These are phyloP conservation scores for Neohortaea acidophila DNA, from an alignment of 495 filamentous ascomycete genomes.

Conservation along the genomic window DNA sequence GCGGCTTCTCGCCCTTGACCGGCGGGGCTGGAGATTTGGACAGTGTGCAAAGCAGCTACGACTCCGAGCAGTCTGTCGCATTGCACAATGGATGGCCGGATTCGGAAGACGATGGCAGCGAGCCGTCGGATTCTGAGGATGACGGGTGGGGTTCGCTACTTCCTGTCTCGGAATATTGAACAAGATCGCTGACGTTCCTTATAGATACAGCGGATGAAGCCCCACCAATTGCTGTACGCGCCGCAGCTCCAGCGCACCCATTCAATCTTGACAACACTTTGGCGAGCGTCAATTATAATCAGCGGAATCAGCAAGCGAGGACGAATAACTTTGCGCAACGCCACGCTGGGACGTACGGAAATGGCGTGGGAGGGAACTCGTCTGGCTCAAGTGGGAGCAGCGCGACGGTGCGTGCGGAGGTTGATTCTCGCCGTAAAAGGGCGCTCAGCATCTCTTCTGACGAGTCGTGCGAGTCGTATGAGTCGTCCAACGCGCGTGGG, in stretches of 20 bases:
- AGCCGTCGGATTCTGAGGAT: background rate
- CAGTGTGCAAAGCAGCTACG: background rate
- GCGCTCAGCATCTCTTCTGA: background rate
- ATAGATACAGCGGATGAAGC: background rate
- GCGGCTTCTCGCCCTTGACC: constrained; percentile 9
- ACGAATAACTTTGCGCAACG: background rate
- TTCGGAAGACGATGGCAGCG: background rate
- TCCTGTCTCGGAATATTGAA: background rate
- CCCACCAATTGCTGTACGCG: background rate
- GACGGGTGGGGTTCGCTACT: constrained; percentile 9
- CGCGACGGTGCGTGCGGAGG: background rate
- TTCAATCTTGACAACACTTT: constrained; percentile 16
- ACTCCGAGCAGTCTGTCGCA: background rate
- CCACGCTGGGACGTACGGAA: background rate
- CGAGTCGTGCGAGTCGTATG: background rate
- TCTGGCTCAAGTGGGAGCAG: constrained; percentile 1
- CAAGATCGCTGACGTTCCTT: background rate
- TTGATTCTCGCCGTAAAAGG: background rate
- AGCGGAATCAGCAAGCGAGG: background rate
- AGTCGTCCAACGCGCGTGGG: too few species aligned
- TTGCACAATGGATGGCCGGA: background rate
- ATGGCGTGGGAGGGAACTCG: background rate
- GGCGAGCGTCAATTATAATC: constrained; percentile 11
- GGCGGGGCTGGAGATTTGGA: background rate
- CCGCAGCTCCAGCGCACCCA: constrained; percentile 6